These are phyloP conservation scores for Melastoma malabathricum DNA, from an alignment of 345 rosid genomes.

Conservation along the genomic window DNA sequence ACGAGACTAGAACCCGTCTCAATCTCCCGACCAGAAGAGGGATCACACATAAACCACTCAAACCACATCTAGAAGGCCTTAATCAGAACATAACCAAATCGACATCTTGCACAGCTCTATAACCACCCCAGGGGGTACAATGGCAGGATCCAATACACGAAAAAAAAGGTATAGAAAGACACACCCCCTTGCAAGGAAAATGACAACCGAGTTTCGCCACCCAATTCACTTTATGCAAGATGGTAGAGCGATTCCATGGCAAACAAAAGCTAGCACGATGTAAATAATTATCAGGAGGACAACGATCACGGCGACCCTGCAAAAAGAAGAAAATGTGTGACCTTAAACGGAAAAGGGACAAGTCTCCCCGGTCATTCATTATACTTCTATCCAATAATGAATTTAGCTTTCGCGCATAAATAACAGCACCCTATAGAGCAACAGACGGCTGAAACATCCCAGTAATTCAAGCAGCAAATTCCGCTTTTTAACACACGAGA, in stretches of 20 bases:
- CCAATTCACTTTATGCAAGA: constrained; percentile 37
- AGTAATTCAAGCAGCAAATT: neutral
- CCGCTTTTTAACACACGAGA: neutral
- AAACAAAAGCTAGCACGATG: constrained; percentile 59
- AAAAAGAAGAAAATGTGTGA: constrained; percentile 5
- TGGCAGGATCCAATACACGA: neutral
- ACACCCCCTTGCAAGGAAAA: constrained; percentile 1
- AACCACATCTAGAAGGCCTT: no score
- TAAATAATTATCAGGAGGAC: constrained; percentile 53
- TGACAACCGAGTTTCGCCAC: constrained; percentile 11
- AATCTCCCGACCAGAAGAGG: no score
- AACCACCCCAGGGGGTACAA: no score
- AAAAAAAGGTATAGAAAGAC: constrained; percentile 2
- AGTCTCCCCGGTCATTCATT: no score
- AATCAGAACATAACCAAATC: no score
- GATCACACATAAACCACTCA: no score
- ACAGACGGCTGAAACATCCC: neutral
- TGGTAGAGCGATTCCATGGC: constrained; percentile 70
- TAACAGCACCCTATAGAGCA: neutral
- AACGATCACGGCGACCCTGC: constrained; percentile 58
- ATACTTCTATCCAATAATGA: no score
- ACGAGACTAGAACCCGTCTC: no score
- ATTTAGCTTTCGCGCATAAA: neutral
- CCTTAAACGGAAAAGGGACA: no score
- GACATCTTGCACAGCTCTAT: no score